These are phyloP conservation scores for Cokeromyces recurvatus DNA, from an alignment of 371 early-diverging fungal species.

Conservation along the genomic window DNA sequence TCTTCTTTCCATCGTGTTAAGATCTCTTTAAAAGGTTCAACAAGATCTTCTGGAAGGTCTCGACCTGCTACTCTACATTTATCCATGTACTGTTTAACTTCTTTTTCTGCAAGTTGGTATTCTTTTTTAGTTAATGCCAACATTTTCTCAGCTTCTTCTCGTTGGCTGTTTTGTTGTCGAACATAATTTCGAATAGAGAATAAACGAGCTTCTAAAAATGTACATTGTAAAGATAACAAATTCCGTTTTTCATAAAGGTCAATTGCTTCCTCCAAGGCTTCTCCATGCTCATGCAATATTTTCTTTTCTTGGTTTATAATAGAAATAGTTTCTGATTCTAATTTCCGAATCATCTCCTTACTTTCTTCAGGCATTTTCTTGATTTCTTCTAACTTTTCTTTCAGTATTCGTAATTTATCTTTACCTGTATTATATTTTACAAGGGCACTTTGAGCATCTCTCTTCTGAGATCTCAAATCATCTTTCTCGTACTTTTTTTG, in stretches of 20 bases:
- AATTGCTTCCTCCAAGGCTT: background rate
- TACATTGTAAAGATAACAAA: no score
- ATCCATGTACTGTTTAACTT: constrained; percentile 18
- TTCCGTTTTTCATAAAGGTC: constrained; percentile 1
- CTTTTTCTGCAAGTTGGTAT: constrained; percentile 3
- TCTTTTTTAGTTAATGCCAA: background rate
- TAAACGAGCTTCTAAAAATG: no score
- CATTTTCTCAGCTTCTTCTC: background rate
- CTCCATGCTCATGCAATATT: background rate
- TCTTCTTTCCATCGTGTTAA: constrained; percentile 28
- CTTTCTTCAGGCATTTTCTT: constrained; percentile 7
- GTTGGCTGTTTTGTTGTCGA: background rate
- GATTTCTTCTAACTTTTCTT: background rate
- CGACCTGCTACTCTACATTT: constrained; percentile 41
- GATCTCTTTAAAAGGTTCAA: constrained; percentile 46
- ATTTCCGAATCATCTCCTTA: background rate
- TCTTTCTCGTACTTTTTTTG: constrained; percentile 32
- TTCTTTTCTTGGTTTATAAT: background rate
- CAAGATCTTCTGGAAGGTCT: constrained; percentile 37
- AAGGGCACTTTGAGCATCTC: constrained; percentile 9
- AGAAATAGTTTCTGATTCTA: background rate
- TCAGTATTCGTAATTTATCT: background rate
- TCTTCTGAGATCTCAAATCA: constrained; percentile 21
- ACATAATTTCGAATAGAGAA: background rate
- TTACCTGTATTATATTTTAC: constrained; percentile 9